These are phyloP conservation scores for Paraphaeosphaeria minitans DNA, from an alignment of 2,329 filamentous ascomycete genomes.

Conservation along the genomic window DNA sequence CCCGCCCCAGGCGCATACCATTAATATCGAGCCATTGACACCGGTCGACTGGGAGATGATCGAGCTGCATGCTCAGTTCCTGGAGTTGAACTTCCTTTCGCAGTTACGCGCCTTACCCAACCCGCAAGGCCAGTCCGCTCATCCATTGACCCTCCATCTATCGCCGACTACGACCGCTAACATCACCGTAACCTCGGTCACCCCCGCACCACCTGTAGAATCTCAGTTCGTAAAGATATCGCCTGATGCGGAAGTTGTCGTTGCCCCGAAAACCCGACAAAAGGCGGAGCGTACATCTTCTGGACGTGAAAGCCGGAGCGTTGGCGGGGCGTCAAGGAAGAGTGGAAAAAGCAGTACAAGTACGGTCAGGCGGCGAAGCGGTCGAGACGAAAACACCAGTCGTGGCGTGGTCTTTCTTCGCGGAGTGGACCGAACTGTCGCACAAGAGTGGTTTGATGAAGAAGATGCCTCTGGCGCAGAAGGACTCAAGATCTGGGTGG, in stretches of 20 bases:
- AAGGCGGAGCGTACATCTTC: constrained; percentile 64
- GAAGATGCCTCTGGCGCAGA: constrained; percentile 55
- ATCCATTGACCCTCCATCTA: constrained; percentile 88
- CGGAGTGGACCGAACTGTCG: constrained; percentile 73
- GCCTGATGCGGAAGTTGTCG: constrained; percentile 93
- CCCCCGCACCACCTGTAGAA: constrained; percentile 70
- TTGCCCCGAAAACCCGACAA: constrained; percentile 87
- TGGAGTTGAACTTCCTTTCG: constrained; percentile 89
- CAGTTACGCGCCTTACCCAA: constrained; percentile 95
- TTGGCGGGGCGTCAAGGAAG: constrained; percentile 77
- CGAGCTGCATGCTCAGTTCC: constrained; percentile 91
- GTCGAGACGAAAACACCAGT: constrained; percentile 67
- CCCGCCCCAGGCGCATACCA: constrained; percentile 86
- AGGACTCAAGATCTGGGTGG: constrained; percentile 80
- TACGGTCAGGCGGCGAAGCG: constrained; percentile 65
- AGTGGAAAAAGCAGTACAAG: constrained; percentile 78
- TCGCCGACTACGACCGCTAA: constrained; percentile 96
- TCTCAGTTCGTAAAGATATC: constrained; percentile 88
- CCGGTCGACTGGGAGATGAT: constrained; percentile 99
- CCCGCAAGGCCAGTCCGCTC: constrained; percentile 67
- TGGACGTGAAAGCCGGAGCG: constrained; percentile 77
- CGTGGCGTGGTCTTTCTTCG: constrained; percentile 75
- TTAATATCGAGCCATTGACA: constrained; percentile 95
- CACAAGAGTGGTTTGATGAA: constrained; percentile 79
- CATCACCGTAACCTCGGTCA: constrained; percentile 82